Conservation (phyloP, 1,139 yeast species). For the Magnusiomyces tetraspermus region DNA sequence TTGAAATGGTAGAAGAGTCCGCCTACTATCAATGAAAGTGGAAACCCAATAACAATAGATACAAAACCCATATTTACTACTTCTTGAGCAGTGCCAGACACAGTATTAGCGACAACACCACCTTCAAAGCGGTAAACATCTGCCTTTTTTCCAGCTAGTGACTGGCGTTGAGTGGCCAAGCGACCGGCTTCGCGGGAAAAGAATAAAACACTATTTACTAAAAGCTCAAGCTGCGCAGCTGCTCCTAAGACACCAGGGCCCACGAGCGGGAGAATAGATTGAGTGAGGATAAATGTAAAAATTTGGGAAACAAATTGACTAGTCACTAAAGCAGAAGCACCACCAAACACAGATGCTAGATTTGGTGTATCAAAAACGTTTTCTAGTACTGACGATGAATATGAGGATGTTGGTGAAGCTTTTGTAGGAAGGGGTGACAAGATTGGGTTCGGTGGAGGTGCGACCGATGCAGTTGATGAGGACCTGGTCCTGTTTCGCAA, state of each 20-base stretch:
- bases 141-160: constrained; percentile 27
- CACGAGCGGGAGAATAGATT: constrained; percentile 58
- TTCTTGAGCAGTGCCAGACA: constrained; percentile 36
- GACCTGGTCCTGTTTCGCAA: neutral
- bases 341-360: too few relatives aligned
- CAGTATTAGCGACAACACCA: constrained; percentile 34
- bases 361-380: too few relatives aligned
- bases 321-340: constrained; percentile 58
- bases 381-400: too few relatives aligned
- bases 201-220: constrained; percentile 58
- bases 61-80: constrained; percentile 69
- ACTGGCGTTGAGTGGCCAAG: constrained; percentile 60
- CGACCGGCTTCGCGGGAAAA: constrained; percentile 80
- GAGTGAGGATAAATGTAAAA: constrained; percentile 70
- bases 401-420: too few relatives aligned
- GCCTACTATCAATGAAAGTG: constrained; percentile 39
- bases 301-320: constrained; percentile 69
- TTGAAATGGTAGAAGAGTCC: neutral
- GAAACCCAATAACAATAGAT: constrained; percentile 52
- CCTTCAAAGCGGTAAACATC: constrained; percentile 35
- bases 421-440: too few relatives aligned
- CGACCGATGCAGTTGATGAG: neutral
- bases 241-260: constrained; percentile 74
- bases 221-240: constrained; percentile 69
- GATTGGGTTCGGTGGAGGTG: too few relatives aligned